Evolutionary conservation across 306 rosid genomes (phyloP), one percentile per base, ranked within the genome.

Genomic region (Sophora flavescens): DNA sequence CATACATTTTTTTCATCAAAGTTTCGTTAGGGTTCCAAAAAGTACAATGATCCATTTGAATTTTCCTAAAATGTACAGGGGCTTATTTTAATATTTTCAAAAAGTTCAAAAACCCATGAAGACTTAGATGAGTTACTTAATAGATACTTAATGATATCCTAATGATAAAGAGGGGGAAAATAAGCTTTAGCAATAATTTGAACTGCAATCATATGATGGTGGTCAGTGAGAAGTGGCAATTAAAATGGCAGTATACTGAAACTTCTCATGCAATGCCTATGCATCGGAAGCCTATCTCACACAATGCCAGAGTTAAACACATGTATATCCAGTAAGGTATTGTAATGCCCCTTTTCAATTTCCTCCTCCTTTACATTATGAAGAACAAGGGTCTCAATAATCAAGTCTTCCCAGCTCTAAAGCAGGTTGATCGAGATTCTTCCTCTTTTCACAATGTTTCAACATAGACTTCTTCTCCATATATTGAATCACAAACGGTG

Each of bases 301-400:
- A 78, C 70, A 44, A 70, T 30, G 15, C 89, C 87, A 17, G 84
- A 82, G 74, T 82, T 80, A 51, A 91, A 93, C 42, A 93, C 98
- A 61, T 91, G 74, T 53, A 89, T 71, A 67, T 81, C 91, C 75
- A 93, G 60, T 72, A 91, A 84, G 12, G 87, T 82, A 75, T 84
- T 88, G 75, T 91, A 93, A 76, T 87, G 86, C n/a, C 98, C 98
- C 79, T 85, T 91, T 91, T 89, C 96, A 42, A 91, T 93, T 82
- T 91, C 93, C 80, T 89, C 92, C 38, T 88, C 95, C 76, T 84
- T 89, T 41, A 91, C 98, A 39, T 79, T 71, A 84, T 89, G 95
- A 64, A 91, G 94, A 61, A 91, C 83, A 16, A 93, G 94, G 59
- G 93, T 84, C 85, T 93, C 98, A 54, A 91, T 84, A 50, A 91